Evolutionary conservation across 768 basidiomycete species (phyloP).

Genomic region (Xerocomellus chrysenteron): DNA sequence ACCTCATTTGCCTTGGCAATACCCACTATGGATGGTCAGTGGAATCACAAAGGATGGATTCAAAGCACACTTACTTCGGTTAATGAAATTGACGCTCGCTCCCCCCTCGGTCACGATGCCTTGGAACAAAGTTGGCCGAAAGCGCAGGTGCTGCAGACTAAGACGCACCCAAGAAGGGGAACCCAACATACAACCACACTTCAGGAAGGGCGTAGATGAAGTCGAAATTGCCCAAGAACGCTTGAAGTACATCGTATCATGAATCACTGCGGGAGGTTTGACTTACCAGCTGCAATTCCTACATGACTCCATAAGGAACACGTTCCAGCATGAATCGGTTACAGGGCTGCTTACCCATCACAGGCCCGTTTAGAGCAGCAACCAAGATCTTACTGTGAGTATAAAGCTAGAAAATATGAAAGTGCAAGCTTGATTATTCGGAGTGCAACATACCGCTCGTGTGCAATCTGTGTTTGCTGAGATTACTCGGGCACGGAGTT

Average conservation of each 20-base stretch:
- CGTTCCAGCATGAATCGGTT: background rate
- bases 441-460: constrained; percentile 50
- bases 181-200: constrained; percentile 64
- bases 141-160: background rate
- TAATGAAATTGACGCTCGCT: constrained; percentile 66
- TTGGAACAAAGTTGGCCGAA: constrained; percentile 24
- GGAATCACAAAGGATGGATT: background rate
- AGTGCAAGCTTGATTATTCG: background rate
- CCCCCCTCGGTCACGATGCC: constrained; percentile 70
- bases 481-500: constrained; percentile 46
- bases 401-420: constrained; percentile 46
- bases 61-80: constrained; percentile 48
- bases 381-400: constrained; percentile 68
- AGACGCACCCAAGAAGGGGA: constrained; percentile 56
- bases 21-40: constrained; percentile 50
- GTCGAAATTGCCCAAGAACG: constrained; percentile 70
- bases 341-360: constrained; percentile 51
- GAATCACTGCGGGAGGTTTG: background rate
- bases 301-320: background rate
- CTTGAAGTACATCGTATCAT: constrained; percentile 31
- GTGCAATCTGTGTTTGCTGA: constrained; percentile 58
- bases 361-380: constrained; percentile 72
- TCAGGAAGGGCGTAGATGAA: constrained; percentile 66
- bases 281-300: constrained; percentile 67
- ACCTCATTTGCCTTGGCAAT: constrained; percentile 69